Evolutionary conservation across 768 basidiomycete genomes (phyloP), one percentile per base, ranked within the genome.

Genomic region (Termitomyces sp.): DNA sequence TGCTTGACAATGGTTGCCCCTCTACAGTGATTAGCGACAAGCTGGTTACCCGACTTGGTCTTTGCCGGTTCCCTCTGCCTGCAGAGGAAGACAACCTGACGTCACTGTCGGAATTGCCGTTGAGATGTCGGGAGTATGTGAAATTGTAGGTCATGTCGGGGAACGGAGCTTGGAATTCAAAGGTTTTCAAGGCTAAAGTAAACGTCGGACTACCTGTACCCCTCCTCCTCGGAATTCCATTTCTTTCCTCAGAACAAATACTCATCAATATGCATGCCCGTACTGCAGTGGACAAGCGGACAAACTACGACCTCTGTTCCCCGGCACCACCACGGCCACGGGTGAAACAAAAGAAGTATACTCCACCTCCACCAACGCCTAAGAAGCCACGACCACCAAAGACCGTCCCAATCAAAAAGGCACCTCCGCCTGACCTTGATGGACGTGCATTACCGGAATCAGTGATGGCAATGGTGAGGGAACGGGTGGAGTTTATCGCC

Each of bases 211-310:
- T 67, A 16, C 57, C 61, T 56, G 52, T 64, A 54, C 64, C 64
- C 0, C n/a, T 68, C 16, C 38, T 68, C 5, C 57, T 68, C 3
- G 66, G 67, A 60, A 60, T 66, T 4, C 59, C 63, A 52, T 65
- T 60, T 47, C 56, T 66, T 25, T 67, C 16, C 53, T 73, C 0
- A 70, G 70, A 51, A 63, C 15, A 61, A 43, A 10, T 18, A 5
- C 54, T 77, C 0, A 57, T 75, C 13, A 5, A 23, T 10, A 41
- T 41, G 40, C 40, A 41, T 7, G 20, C 40, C 7, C 22, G 12
- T 6, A 41, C 22, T 0, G 12, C 40, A 23, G 12, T 41, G 7
- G 40, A 41, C 40, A 41, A 41, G n/a, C 12, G 6, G 4, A 41
- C 12, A 16, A 16, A 7, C 3, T 41, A 23, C 7, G 7, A 41